Evolutionary conservation across 495 filamentous ascomycete species (phyloP).

Genomic region (Paragyromitra xinjiangensis): DNA sequence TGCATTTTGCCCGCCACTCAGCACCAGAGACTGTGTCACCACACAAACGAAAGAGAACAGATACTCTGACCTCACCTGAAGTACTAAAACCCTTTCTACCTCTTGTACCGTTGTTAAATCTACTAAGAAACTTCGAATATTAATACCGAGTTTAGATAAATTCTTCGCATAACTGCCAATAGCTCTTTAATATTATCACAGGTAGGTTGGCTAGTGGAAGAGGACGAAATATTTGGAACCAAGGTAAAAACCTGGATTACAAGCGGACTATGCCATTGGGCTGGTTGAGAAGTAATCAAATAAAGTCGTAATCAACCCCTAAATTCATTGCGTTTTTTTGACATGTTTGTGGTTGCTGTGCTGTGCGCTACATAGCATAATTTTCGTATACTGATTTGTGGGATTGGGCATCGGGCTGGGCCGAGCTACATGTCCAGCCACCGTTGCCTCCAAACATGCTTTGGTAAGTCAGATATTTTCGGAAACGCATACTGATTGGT

Average conservation of each 20-base stretch:
- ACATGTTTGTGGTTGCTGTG: too few relatives aligned
- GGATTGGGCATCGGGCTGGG: not conserved
- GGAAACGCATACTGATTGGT: not conserved
- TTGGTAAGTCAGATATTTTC: not conserved
- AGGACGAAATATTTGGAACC: not conserved
- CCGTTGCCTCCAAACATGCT: not conserved
- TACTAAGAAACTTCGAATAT: not conserved
- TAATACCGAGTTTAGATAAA: too few relatives aligned
- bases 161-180: not conserved
- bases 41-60: slow-evolving; percentile 29
- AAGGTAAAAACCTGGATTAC: not conserved
- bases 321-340: too few relatives aligned
- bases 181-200: not conserved
- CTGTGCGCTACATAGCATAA: too few relatives aligned
- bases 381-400: not conserved
- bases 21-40: slow-evolving; percentile 32
- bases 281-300: not conserved
- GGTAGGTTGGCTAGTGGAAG: not conserved
- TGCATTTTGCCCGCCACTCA: slow-evolving; percentile 43
- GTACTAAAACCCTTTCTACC: not conserved
- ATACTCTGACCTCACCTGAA: not conserved
- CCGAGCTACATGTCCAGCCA: not conserved
- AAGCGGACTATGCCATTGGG: not conserved
- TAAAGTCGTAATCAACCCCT: too few relatives aligned
- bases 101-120: not conserved